Evolutionary conservation across 2,329 filamentous ascomycete genomes (phyloP).

Genomic region (Rutstroemia sp.): DNA sequence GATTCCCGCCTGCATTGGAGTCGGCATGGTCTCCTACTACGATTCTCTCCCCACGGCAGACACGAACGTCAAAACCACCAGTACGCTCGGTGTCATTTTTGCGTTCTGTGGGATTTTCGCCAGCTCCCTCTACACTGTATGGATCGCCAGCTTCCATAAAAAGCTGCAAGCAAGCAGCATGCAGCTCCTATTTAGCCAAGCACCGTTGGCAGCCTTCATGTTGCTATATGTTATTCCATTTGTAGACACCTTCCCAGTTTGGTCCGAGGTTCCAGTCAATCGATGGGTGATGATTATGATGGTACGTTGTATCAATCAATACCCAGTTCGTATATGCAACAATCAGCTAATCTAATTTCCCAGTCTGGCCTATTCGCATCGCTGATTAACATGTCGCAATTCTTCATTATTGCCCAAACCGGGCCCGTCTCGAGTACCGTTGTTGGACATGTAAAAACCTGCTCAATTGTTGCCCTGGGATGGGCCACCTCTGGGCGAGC

Average conservation of each 20-base stretch:
- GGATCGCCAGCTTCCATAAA: slow-evolving; percentile 59
- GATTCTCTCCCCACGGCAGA: slow-evolving; percentile 48
- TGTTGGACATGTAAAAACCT: slow-evolving; percentile 59
- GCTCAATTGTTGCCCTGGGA: slow-evolving; percentile 55
- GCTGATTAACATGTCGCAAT: slow-evolving; percentile 58
- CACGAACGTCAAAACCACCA: slow-evolving; percentile 46
- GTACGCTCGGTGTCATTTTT: slow-evolving; percentile 53
- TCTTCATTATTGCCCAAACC: slow-evolving; percentile 54
- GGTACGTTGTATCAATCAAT: slow-evolving; percentile 33
- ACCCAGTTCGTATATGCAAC: background rate
- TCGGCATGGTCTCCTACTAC: slow-evolving; percentile 61
- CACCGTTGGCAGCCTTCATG: slow-evolving; percentile 53
- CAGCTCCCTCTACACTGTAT: slow-evolving; percentile 61
- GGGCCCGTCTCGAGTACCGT: slow-evolving; percentile 59
- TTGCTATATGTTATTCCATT: slow-evolving; percentile 61
- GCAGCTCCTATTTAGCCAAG: slow-evolving; percentile 63
- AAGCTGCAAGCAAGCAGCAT: slow-evolving; percentile 60
- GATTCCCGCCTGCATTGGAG: slow-evolving; percentile 54
- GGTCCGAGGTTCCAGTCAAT: slow-evolving; percentile 41
- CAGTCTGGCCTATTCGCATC: slow-evolving; percentile 57
- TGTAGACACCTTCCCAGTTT: slow-evolving; percentile 53
- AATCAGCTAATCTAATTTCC: slow-evolving; percentile 20
- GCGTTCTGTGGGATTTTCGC: slow-evolving; percentile 57
- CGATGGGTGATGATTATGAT: slow-evolving; percentile 53
- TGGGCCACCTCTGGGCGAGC: slow-evolving; percentile 51